Conservation (phyloP, 495 filamentous ascomycete species). For the Astrocystis sublimbata region DNA sequence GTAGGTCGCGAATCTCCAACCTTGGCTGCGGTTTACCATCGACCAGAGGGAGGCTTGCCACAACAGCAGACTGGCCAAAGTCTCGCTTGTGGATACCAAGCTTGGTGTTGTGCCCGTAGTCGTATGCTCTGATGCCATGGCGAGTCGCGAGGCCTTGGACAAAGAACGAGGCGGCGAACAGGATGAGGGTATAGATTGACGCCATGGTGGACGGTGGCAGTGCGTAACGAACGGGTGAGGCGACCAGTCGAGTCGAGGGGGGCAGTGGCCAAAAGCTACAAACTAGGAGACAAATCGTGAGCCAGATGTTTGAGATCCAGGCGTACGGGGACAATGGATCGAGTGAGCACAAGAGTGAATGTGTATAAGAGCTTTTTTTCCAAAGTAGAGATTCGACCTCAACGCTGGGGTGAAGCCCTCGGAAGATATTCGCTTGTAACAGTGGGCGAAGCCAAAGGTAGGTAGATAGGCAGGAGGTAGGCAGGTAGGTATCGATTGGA, state of each 20-base stretch:
- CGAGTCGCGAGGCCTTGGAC: not conserved
- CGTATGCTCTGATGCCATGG: slow-evolving; percentile 25
- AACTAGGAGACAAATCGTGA: not conserved
- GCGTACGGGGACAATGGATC: slow-evolving; percentile 5
- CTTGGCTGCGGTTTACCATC: slow-evolving; percentile 31
- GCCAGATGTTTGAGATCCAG: not conserved
- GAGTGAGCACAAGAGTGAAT: not conserved
- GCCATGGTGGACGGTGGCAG: slow-evolving; percentile 1
- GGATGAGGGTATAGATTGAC: not conserved
- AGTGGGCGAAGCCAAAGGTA: slow-evolving; percentile 1
- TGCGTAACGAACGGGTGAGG: not conserved
- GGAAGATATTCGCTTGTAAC: slow-evolving; percentile 5
- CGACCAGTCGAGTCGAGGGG: not conserved
- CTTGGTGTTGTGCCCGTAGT: slow-evolving; percentile 44
- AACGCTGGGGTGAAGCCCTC: not conserved
- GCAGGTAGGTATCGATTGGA: not conserved
- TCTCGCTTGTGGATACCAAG: slow-evolving; percentile 26
- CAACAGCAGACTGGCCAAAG: slow-evolving; percentile 29
- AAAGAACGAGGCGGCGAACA: slow-evolving; percentile 17
- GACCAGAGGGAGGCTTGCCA: slow-evolving; percentile 27
- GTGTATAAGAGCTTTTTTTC: slow-evolving; percentile 5
- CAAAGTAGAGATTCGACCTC: not conserved
- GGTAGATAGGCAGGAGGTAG: no score
- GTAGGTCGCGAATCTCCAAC: slow-evolving; percentile 57
- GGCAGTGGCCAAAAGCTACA: not conserved